Conservation (phyloP, 2,329 filamentous ascomycete species). For the Penicillium sp. region DNA sequence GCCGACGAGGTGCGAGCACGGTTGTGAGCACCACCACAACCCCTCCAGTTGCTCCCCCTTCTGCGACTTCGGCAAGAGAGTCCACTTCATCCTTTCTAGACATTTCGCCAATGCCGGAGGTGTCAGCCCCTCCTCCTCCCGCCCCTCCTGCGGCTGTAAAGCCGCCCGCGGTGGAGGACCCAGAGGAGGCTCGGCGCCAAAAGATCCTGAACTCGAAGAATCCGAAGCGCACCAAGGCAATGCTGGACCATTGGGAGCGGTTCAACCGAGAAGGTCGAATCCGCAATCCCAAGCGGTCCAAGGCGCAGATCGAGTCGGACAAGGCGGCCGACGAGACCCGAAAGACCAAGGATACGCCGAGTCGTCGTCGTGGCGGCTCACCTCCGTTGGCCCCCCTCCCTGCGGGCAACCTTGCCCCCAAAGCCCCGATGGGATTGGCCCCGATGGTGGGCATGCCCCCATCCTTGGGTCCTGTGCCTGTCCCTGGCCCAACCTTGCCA, state of each 20-base stretch:
- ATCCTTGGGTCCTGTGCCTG: conserved; percentile 15
- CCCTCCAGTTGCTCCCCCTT: conserved; percentile 22
- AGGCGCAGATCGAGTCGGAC: conserved; percentile 50
- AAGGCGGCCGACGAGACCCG: conserved; percentile 36
- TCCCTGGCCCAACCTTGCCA: conserved; percentile 21
- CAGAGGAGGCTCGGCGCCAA: conserved; percentile 41
- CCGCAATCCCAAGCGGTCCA: conserved; percentile 49
- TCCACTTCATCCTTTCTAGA: conserved; percentile 12
- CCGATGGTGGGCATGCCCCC: conserved; percentile 24
- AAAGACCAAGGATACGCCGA: conserved; percentile 32
- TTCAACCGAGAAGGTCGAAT: conserved; percentile 50
- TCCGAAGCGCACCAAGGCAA: conserved; percentile 49
- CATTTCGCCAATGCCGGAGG: conserved; percentile 21
- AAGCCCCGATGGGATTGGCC: conserved; percentile 23
- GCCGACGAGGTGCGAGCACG: conserved; percentile 28
- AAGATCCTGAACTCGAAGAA: conserved; percentile 51
- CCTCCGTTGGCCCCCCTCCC: conserved; percentile 27
- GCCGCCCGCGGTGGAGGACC: conserved; percentile 23
- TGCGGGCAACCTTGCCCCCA: conserved; percentile 28
- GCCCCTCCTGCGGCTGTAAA: conserved; percentile 18
- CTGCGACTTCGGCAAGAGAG: conserved; percentile 12
- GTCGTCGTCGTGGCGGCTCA: conserved; percentile 34
- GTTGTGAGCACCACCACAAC: conserved; percentile 12
- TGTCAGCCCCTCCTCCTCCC: conserved; percentile 15
- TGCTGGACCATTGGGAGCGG: conserved; percentile 51